Conservation (phyloP, 352 stramenopile genomes). For the Globisporangium nunn region DNA sequence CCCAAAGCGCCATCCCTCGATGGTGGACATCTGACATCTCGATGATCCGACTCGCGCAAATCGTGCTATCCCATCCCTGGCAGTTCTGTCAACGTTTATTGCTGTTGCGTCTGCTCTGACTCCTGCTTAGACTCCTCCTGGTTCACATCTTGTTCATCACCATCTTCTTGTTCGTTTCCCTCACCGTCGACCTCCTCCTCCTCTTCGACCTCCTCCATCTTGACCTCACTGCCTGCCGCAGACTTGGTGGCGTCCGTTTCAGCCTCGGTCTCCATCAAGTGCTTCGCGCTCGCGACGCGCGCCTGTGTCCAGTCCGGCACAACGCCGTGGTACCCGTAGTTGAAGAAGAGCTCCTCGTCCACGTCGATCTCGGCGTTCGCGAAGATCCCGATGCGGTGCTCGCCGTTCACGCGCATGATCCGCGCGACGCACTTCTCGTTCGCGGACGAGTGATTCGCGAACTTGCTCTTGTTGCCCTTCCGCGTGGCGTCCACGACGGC, state of each 20-base stretch:
- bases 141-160: not conserved
- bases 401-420: constrained; percentile 89
- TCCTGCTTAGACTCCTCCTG: not conserved
- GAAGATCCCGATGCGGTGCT: constrained; percentile 92
- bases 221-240: not conserved
- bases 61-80: too few relatives aligned
- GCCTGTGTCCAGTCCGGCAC: constrained; percentile 76
- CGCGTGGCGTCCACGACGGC: constrained; percentile 89
- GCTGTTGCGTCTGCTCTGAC: not conserved
- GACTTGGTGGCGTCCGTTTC: not conserved
- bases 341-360: constrained; percentile 85
- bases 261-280: not conserved
- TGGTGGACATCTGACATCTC: too few relatives aligned
- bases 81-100: too few relatives aligned
- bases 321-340: constrained; percentile 78
- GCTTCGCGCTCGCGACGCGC: constrained; percentile 29
- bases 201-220: not conserved
- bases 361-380: constrained; percentile 80
- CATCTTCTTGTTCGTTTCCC: not conserved
- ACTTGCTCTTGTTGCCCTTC: constrained; percentile 95
- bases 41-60: too few relatives aligned
- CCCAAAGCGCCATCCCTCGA: too few relatives aligned
- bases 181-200: not conserved
- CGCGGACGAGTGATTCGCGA: constrained; percentile 84
- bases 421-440: constrained; percentile 80